Percentiles rank a stretch among this genome's conserved stretches.
These are phyloP conservation scores for Aphanomyces cochlioides DNA, from an alignment of 352 stramenopile species.

Conservation along the genomic window DNA sequence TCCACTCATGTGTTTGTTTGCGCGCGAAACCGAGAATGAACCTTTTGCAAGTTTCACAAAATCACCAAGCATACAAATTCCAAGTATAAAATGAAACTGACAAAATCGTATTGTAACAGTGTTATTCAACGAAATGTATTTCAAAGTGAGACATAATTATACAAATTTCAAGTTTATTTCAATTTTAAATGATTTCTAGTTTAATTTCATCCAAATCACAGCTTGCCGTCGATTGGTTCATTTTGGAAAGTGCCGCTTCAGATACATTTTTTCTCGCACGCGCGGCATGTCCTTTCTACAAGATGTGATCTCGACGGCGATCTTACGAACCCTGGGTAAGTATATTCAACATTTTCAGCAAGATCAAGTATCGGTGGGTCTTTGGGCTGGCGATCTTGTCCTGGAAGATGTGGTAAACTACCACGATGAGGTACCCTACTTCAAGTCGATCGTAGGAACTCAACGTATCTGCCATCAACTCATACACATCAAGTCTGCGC, in stretches of 20 bases:
- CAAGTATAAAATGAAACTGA: no score
- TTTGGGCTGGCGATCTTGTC: constrained; percentile 25
- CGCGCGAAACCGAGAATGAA: not conserved
- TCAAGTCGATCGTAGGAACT: constrained; percentile 10
- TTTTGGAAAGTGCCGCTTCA: constrained; percentile 17
- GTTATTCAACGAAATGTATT: constrained; percentile 1
- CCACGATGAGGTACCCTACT: no score
- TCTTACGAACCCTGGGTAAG: constrained; percentile 5
- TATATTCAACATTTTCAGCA: constrained; percentile 27
- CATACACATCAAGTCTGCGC: not conserved
- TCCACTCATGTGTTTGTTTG: not conserved
- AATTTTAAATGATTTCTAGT: not conserved
- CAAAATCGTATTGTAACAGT: no score
- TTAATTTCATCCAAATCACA: not conserved
- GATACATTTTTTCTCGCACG: not conserved
- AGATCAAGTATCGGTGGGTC: constrained; percentile 11
- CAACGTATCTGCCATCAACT: constrained; percentile 20
- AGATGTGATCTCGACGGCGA: constrained; percentile 27
- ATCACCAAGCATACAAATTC: not conserved
- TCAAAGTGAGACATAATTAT: not conserved
- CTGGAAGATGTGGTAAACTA: constrained; percentile 23
- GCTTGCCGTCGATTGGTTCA: not conserved
- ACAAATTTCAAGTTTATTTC: no score
- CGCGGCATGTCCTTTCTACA: constrained; percentile 20
- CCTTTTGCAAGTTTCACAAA: not conserved